Evolutionary conservation across 148 eudicot species (phyloP).

Genomic region (Nepenthes mirabilis): DNA sequence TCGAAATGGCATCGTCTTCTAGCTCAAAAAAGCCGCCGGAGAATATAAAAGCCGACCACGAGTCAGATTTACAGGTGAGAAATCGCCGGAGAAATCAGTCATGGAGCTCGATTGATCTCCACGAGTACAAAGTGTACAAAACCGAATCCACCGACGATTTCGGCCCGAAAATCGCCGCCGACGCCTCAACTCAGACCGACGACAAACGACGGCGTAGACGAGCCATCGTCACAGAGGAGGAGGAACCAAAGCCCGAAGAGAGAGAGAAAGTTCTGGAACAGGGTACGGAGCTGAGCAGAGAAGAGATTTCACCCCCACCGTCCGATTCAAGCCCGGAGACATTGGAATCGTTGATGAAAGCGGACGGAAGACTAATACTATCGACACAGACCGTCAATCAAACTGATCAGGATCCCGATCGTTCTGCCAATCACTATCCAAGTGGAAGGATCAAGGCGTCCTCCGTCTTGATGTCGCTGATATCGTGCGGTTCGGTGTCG

Average conservation of each 20-base stretch:
- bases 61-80: slow-evolving; percentile 11
- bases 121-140: slow-evolving; percentile 71
- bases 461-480: slow-evolving; percentile 44
- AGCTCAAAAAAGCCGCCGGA: slow-evolving; percentile 17
- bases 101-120: slow-evolving; percentile 50
- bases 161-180: slow-evolving; percentile 34
- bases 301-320: slow-evolving; percentile 55
- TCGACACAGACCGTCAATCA: not conserved
- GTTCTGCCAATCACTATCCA: slow-evolving; percentile 5
- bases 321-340: slow-evolving; percentile 59
- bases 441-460: slow-evolving; percentile 28
- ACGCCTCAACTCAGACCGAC: slow-evolving; percentile 85
- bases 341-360: slow-evolving; percentile 35
- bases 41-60: slow-evolving; percentile 4
- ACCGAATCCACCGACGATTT: slow-evolving; percentile 34
- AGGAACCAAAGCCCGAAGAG: slow-evolving; percentile 5
- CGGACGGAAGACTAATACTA: slow-evolving; percentile 16
- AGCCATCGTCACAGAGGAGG: slow-evolving; percentile 19
- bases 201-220: slow-evolving; percentile 51
- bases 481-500: slow-evolving; percentile 47
- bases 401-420: slow-evolving; percentile 4
- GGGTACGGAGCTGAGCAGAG: slow-evolving; percentile 26
- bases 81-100: slow-evolving; percentile 66
- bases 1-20: slow-evolving; percentile 30
- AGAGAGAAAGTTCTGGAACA: slow-evolving; percentile 4